Evolutionary conservation across 768 basidiomycete genomes (phyloP).

Genomic region (Mycena sanguinolenta): DNA sequence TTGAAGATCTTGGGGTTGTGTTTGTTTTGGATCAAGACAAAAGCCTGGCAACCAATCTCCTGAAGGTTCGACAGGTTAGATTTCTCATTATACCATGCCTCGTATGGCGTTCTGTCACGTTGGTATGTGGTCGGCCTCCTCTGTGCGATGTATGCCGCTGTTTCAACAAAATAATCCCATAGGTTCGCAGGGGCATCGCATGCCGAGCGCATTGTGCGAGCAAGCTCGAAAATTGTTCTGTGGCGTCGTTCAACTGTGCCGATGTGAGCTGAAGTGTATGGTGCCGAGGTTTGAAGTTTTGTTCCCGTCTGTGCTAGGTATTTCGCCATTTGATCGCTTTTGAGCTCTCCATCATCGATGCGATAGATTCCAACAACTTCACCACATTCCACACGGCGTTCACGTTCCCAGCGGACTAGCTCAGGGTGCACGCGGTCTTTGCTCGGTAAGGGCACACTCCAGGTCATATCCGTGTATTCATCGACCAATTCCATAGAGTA

Average conservation of each 20-base stretch:
- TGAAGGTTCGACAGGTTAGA: conserved; percentile 48
- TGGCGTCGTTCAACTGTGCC: not conserved
- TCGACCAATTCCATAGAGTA: too few relatives aligned
- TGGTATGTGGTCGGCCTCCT: too few relatives aligned
- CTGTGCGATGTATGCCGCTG: too few relatives aligned
- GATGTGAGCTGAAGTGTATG: conserved; percentile 8
- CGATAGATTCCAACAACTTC: too few relatives aligned
- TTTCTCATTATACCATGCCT: conserved; percentile 31
- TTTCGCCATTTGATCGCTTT: not conserved
- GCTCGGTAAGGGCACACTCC: not conserved
- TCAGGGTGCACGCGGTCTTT: not conserved
- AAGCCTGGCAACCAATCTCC: conserved; percentile 50
- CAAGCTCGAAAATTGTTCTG: not conserved
- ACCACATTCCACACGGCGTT: too few relatives aligned
- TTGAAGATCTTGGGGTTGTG: conserved; percentile 45
- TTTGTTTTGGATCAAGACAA: conserved; percentile 51
- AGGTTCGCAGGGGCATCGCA: too few relatives aligned
- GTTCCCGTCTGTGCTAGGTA: not conserved
- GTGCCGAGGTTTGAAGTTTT: not conserved
- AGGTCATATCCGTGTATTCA: not conserved
- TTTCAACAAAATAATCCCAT: too few relatives aligned
- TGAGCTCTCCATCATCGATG: too few relatives aligned
- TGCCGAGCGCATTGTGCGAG: not conserved
- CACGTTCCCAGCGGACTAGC: too few relatives aligned
- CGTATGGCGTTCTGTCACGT: too few relatives aligned